Conservation (phyloP, 2,329 filamentous ascomycete genomes). For the Colletotrichum spinosum region DNA sequence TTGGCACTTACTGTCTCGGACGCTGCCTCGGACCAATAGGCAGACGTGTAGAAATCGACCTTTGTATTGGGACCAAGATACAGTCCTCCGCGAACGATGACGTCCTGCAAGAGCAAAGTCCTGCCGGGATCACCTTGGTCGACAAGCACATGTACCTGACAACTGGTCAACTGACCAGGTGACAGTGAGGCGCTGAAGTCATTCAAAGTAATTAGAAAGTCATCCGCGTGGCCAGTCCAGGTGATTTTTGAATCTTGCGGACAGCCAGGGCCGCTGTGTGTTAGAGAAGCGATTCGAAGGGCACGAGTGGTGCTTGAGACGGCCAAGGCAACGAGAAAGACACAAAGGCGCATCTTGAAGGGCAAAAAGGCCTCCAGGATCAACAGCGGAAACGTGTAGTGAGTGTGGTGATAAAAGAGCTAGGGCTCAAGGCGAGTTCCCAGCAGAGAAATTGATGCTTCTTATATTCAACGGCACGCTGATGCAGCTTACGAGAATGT, state of each 20-base stretch:
- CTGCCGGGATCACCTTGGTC: slow-evolving; percentile 30
- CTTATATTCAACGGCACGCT: too few relatives aligned
- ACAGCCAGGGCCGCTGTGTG: slow-evolving; percentile 31
- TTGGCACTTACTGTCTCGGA: slow-evolving; percentile 23
- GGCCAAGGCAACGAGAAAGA: background rate
- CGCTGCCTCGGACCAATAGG: slow-evolving; percentile 32
- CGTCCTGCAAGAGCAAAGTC: slow-evolving; percentile 29
- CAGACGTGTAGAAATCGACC: slow-evolving; percentile 29
- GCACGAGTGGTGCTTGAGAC: slow-evolving; percentile 5
- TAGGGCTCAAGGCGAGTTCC: too few relatives aligned
- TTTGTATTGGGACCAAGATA: slow-evolving; percentile 28
- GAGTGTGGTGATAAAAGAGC: too few relatives aligned
- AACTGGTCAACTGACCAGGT: slow-evolving; percentile 44
- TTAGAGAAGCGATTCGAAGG: slow-evolving; percentile 18
- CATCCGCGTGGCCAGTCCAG: slow-evolving; percentile 37
- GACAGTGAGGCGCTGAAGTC: slow-evolving; percentile 52
- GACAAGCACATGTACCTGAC: slow-evolving; percentile 31
- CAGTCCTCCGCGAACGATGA: slow-evolving; percentile 25
- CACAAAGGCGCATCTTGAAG: too few relatives aligned
- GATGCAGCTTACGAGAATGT: too few relatives aligned
- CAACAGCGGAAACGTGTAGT: too few relatives aligned
- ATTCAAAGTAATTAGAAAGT: slow-evolving; percentile 52
- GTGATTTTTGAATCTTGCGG: slow-evolving; percentile 26
- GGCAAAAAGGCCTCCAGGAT: too few relatives aligned
- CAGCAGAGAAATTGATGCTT: too few relatives aligned